Conservation (phyloP, 768 basidiomycete species). For the Mycena sanguinolenta region DNA sequence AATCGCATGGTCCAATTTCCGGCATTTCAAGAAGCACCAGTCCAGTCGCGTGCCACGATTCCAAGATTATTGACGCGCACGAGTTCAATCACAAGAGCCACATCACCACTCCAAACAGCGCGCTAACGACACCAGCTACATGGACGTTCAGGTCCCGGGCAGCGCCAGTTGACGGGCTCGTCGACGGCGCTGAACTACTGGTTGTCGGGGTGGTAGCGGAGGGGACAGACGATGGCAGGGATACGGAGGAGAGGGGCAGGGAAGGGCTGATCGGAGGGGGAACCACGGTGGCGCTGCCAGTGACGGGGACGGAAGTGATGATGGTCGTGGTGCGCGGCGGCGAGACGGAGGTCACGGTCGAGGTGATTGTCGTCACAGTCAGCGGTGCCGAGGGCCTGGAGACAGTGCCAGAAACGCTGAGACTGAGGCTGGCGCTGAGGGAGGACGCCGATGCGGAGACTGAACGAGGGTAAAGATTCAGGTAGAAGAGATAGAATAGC, state of each 20-base stretch:
- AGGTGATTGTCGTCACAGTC: constrained; percentile 6
- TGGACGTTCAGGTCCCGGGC: not conserved
- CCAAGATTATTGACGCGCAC: not conserved
- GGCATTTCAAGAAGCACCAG: no score
- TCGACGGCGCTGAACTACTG: not conserved
- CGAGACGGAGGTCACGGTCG: constrained; percentile 19
- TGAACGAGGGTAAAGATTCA: not conserved
- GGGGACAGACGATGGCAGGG: not conserved
- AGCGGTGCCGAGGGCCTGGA: not conserved
- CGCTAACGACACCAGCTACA: not conserved
- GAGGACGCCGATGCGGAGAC: constrained; percentile 5
- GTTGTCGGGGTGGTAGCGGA: not conserved
- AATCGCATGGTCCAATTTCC: no score
- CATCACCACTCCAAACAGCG: constrained; percentile 8
- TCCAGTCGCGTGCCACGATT: not conserved
- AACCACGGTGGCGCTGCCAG: constrained; percentile 1
- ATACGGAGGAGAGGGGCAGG: not conserved
- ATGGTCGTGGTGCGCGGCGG: constrained; percentile 31
- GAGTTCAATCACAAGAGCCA: constrained; percentile 5
- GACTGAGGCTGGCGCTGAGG: not conserved
- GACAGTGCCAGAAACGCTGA: not conserved
- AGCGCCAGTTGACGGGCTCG: constrained; percentile 6
- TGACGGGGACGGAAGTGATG: constrained; percentile 1
- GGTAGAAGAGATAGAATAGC: not conserved
- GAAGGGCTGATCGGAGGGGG: constrained; percentile 1